Evolutionary conservation across 306 rosid genomes (phyloP).

Genomic region (Medicago arabica): DNA sequence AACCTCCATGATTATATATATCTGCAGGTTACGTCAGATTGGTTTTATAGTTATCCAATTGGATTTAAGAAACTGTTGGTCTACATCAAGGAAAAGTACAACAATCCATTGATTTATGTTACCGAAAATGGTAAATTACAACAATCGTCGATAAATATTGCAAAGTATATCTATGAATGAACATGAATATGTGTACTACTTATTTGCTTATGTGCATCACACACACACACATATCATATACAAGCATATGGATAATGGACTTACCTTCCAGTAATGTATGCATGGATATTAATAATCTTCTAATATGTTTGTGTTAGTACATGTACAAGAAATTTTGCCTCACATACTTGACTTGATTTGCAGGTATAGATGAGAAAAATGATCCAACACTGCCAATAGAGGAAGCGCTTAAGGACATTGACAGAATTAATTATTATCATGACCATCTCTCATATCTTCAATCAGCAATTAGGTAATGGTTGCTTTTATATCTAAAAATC

Average conservation of each 20-base stretch:
- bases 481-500: not conserved
- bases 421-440: conserved; percentile 51
- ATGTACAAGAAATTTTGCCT: not conserved
- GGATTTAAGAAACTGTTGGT: conserved; percentile 54
- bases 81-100: conserved; percentile 52
- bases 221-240: not conserved
- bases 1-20: not conserved
- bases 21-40: conserved; percentile 57
- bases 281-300: too few species aligned
- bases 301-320: not conserved
- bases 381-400: conserved; percentile 50
- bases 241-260: not conserved
- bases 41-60: conserved; percentile 56
- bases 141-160: not conserved
- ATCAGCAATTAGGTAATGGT: conserved; percentile 55
- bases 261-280: not conserved
- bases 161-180: not conserved
- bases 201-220: not conserved
- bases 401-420: conserved; percentile 53
- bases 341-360: not conserved
- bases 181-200: not conserved
- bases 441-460: conserved; percentile 57
- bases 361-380: conserved; percentile 60
- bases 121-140: conserved; percentile 65
- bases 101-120: conserved; percentile 61